These are phyloP conservation scores for Effrenium voratum DNA, from an alignment of 73 alveolate species.

Conservation along the genomic window DNA sequence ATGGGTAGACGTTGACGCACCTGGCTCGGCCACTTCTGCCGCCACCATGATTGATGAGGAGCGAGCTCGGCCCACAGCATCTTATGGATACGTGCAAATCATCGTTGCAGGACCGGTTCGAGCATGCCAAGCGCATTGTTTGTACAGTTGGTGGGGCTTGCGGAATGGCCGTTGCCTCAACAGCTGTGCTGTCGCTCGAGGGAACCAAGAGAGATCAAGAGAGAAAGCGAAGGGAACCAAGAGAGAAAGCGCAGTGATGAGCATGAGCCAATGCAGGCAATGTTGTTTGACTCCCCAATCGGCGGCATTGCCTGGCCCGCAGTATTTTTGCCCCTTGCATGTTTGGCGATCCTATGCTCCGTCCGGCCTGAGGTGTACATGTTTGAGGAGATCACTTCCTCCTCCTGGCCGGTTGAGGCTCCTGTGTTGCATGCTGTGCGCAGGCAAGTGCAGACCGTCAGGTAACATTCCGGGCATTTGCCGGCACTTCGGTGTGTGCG, in stretches of 20 bases:
- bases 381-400: conserved; percentile 89
- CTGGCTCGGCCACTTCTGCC: conserved; percentile 85
- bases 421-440: background rate
- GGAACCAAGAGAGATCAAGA: too few species aligned
- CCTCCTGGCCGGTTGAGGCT: conserved; percentile 87
- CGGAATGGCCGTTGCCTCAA: conserved; percentile 39
- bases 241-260: too few species aligned
- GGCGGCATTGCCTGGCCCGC: conserved; percentile 59
- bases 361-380: conserved; percentile 73
- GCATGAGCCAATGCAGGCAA: conserved; percentile 23
- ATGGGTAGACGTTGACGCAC: conserved; percentile 88
- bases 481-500: conserved; percentile 72
- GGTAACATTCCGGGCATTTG: conserved; percentile 87
- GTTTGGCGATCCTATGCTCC: too few species aligned
- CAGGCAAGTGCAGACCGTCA: background rate
- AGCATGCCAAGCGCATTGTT: conserved; percentile 86
- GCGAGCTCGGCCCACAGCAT: background rate
- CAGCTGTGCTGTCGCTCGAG: too few species aligned
- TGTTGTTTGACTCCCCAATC: conserved; percentile 82
- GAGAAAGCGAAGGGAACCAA: too few species aligned
- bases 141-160: conserved; percentile 90
- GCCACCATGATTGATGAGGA: conserved; percentile 88
- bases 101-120: conserved; percentile 52
- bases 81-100: background rate
- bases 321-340: too few species aligned